Base-by-base conservation (phyloP, 2,329 filamentous ascomycete genomes). In the Epichloe glyceriae region DNA sequence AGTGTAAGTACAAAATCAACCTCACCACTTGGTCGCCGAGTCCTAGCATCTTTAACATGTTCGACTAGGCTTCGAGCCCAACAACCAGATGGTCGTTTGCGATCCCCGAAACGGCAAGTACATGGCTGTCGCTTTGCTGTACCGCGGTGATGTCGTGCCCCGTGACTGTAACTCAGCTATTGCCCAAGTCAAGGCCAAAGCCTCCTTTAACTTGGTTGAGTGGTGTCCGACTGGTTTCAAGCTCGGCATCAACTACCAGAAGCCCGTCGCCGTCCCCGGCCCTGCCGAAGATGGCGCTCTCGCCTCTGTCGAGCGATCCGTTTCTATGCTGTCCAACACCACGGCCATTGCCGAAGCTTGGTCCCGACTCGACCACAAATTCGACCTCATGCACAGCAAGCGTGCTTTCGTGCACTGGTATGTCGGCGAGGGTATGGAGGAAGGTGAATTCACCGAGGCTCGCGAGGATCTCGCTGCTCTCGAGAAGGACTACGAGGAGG, bases 341-440 rank as follows among this genome's bases (percentile, higher is more conserved):
- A 86, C 82, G 26, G 82, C 82, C 63, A 86, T 86, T 58, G 79
- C 82, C 53, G 82, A 86, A 70, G 82, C 83, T 49, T 86, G 82
- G 82, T 83, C 80, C 54, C 78, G 81, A 56, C 76, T 86, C 46
- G 81, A 85, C 70, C 73, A 83, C 75, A 86, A 86, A 73, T 86
- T 86, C 68, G 82, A 86, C 61, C 82, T 86, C 61, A 86, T 86
- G 83, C 85, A 86, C 76, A 82, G 77, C 71, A 86, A 86, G 78
- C 82, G 83, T 58, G 82, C 83, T 53, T 86, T 86, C 61, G 82
- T 86, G 44, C 82, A 86, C 71, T 86, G 83, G 83, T 86, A 86
- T 59, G 87, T 93, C 50, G 87, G 87, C 58, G 87, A 93, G 73
- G 87, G 87, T 72, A 93, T 93, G 87, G 87, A 93, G 73, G 87